Conservation (phyloP, 495 filamentous ascomycete genomes). For the Aspergillus kassunensis region DNA sequence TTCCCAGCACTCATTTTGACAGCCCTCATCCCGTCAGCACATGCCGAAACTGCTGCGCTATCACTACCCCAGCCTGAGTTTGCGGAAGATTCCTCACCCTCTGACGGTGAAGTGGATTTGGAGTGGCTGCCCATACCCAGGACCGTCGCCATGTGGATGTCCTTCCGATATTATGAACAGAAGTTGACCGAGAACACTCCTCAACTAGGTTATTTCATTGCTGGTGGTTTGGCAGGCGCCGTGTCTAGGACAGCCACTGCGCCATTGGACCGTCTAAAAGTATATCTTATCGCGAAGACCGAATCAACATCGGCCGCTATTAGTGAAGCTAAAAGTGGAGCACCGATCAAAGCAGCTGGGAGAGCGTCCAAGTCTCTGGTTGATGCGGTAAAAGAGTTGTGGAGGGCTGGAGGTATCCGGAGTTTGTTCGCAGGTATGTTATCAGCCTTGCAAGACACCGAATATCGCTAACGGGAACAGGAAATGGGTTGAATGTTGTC, state of each 20-base stretch:
- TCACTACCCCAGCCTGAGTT: conserved; percentile 24
- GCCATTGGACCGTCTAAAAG: conserved; percentile 93
- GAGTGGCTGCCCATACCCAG: conserved; percentile 45
- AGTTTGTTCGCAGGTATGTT: conserved; percentile 90
- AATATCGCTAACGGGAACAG: conserved; percentile 47
- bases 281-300: conserved; percentile 94
- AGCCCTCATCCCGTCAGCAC: conserved; percentile 36
- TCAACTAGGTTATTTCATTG: conserved; percentile 91
- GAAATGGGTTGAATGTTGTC: conserved; percentile 92
- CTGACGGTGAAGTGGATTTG: conserved; percentile 39
- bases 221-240: conserved; percentile 87
- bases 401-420: conserved; percentile 80
- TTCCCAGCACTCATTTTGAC: conserved; percentile 36
- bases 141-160: conserved; percentile 47
- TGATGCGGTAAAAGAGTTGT: conserved; percentile 69
- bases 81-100: conserved; percentile 27
- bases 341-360: conserved; percentile 60
- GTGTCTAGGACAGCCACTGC: conserved; percentile 91
- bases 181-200: conserved; percentile 62
- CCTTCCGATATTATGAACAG: conserved; percentile 48
- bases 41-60: conserved; percentile 31
- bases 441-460: background rate
- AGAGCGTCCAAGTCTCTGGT: conserved; percentile 64
- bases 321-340: conserved; percentile 66
- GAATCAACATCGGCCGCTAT: conserved; percentile 55